Percentiles rank a stretch among this genome's conserved stretches.
phyloP scores from a whole-genome alignment of 345 rosid species.

The Physaria fendleri region DNA sequence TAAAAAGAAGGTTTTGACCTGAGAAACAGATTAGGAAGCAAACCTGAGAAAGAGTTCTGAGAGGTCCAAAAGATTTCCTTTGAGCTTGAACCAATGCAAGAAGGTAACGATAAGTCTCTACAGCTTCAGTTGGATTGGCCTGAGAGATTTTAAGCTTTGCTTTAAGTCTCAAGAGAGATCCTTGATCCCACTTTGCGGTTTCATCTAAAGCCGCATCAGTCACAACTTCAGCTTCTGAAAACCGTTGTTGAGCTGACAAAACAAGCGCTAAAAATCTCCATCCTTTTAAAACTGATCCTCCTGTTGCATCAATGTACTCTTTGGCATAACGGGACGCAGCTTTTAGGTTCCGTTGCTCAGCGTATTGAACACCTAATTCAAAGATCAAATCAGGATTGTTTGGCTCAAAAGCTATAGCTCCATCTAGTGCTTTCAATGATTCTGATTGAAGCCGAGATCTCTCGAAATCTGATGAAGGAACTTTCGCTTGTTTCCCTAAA shows the following conservation, averaged over 20 bases:
- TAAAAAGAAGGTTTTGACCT: background rate
- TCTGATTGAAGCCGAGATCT: slow-evolving; percentile 76
- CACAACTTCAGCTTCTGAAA: slow-evolving; percentile 81
- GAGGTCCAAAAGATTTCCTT: slow-evolving; percentile 68
- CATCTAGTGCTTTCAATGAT: slow-evolving; percentile 68
- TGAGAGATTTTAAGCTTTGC: slow-evolving; percentile 74
- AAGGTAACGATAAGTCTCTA: slow-evolving; percentile 78
- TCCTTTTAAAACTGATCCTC: slow-evolving; percentile 77
- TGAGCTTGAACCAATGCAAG: slow-evolving; percentile 93
- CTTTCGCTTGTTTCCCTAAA: slow-evolving; percentile 70
- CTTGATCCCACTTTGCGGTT: slow-evolving; percentile 92
- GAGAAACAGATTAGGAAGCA: background rate
- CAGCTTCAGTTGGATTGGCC: slow-evolving; percentile 62
- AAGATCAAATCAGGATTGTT: slow-evolving; percentile 67
- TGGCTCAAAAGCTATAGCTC: slow-evolving; percentile 57
- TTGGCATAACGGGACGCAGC: slow-evolving; percentile 70
- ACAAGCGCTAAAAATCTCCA: slow-evolving; percentile 84
- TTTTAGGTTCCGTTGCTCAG: slow-evolving; percentile 74
- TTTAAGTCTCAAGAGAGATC: slow-evolving; percentile 69
- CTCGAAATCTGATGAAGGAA: slow-evolving; percentile 72
- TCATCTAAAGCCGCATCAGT: slow-evolving; percentile 89
- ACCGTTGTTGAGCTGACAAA: slow-evolving; percentile 82
- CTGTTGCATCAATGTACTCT: slow-evolving; percentile 66
- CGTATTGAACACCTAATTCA: slow-evolving; percentile 76
- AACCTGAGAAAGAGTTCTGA: slow-evolving; percentile 58